Conservation (phyloP, 257 asterid genomes). For the Anisodus tanguticus region DNA sequence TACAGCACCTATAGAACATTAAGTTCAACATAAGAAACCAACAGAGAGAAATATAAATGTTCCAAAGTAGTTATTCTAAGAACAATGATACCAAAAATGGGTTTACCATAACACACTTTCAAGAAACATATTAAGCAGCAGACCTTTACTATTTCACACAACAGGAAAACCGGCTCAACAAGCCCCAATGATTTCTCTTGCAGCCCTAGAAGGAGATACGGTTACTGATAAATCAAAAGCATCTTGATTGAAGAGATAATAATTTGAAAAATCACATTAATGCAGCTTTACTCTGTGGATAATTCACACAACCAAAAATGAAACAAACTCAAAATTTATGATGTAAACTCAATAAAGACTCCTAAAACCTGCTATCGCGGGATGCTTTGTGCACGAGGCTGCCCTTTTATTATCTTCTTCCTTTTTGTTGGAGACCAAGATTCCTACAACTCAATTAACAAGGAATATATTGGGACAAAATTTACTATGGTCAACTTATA, state of each 20-base stretch:
- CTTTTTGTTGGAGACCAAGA: not conserved
- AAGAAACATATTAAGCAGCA: not conserved
- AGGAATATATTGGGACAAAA: not conserved
- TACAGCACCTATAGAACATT: conserved; percentile 49
- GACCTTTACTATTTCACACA: not conserved
- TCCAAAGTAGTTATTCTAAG: not conserved
- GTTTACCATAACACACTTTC: not conserved
- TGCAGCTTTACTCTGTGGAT: not conserved
- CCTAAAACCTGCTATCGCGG: not conserved
- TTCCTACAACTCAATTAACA: not conserved
- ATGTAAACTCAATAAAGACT: not conserved
- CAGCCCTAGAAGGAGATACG: not conserved
- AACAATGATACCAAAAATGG: not conserved
- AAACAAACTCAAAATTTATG: not conserved
- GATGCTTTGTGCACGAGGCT: too few relatives aligned
- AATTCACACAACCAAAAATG: not conserved
- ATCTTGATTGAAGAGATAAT: not conserved
- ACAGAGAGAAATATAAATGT: not conserved
- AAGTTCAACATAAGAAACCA: conserved; percentile 30
- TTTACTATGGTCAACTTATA: not conserved
- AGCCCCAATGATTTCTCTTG: not conserved
- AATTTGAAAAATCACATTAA: conserved; percentile 2
- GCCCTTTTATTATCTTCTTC: not conserved
- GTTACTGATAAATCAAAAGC: not conserved
- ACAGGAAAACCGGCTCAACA: not conserved